Percentiles rank a stretch among this genome's conserved stretches.
phyloP scores from a whole-genome alignment of 1,139 yeast genomes.

The Suhomyces bribrorum region DNA sequence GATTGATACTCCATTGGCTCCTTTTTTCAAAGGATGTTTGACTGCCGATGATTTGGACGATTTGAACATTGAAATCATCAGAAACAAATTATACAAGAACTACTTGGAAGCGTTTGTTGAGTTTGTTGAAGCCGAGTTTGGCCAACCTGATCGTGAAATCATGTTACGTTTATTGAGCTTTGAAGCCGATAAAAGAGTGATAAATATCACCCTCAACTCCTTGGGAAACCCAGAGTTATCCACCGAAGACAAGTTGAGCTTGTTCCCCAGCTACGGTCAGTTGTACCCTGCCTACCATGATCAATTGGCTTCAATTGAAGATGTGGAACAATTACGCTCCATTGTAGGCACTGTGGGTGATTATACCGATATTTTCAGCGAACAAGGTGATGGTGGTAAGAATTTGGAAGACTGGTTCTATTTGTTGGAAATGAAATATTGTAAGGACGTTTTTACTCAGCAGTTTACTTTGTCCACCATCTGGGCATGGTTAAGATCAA shows the following conservation, averaged over 20 bases:
- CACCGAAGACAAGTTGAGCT: constrained; percentile 63
- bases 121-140: constrained; percentile 61
- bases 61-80: constrained; percentile 88
- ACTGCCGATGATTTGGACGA: constrained; percentile 96
- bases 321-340: constrained; percentile 76
- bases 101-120: constrained; percentile 84
- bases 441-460: constrained; percentile 93
- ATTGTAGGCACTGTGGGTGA: constrained; percentile 75
- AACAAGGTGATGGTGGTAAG: constrained; percentile 50
- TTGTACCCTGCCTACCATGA: constrained; percentile 75
- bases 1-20: constrained; percentile 96
- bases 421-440: constrained; percentile 85
- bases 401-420: constrained; percentile 93
- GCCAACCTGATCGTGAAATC: constrained; percentile 77
- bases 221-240: constrained; percentile 74
- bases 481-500: constrained; percentile 96
- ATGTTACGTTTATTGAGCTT: constrained; percentile 77
- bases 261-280: constrained; percentile 80
- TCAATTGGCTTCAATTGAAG: constrained; percentile 75
- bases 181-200: constrained; percentile 94
- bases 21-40: constrained; percentile 88
- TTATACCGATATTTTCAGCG: constrained; percentile 69
- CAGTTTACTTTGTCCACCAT: constrained; percentile 88
- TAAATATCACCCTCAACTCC: constrained; percentile 89
- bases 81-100: constrained; percentile 89